Base-by-base conservation (phyloP, 2,329 filamentous ascomycete genomes). In the Phoma herbarum region DNA sequence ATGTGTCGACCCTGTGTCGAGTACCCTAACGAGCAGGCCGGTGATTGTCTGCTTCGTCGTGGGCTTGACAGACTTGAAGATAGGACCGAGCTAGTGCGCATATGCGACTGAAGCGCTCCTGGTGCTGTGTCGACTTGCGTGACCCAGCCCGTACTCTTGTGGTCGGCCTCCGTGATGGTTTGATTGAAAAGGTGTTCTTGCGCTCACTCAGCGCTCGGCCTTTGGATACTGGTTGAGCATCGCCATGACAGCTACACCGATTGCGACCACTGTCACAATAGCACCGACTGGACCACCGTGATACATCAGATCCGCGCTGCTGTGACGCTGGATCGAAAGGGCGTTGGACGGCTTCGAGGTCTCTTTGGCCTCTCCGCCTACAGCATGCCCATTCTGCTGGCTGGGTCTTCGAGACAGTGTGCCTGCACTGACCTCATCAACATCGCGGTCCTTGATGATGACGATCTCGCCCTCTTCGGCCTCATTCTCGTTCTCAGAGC, bases 171-270 rank as follows among this genome's bases (percentile, higher is more conserved):
- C 49, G 58, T 47, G 18, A 51, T 45, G 20, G 35, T 53, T 29
- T 55, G 25, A 46, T 53, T 31, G 52, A 57, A 52, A 43, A 4
- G 10, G 25, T 28, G 23, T 44, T n/a, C 2, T 42, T 42, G 29
- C 20, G 41, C 26, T 49, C 51, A 51, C 22, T 81, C 78, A 81
- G 62, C 79, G 73, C 55, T 81, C 80, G 16, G 77, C 72, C 60
- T 80, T 80, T 31, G 79, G 77, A 71, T 80, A 81, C 44, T 78
- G 75, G 55, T 78, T 78, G 41, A 78, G 68, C 66, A 73, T 77
- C 28, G 75, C 71, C 77, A 79, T 79, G 50, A 78, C 71, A 45
- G 75, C 77, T 16, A 78, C 71, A 54, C 77, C 77, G 26, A 78
- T 65, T 51, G 77, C 71, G 46, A 79, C 75, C n/a, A 78, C 74